These are phyloP conservation scores for Curvularia sp. DNA, from an alignment of 2,329 filamentous ascomycete species.

Conservation along the genomic window DNA sequence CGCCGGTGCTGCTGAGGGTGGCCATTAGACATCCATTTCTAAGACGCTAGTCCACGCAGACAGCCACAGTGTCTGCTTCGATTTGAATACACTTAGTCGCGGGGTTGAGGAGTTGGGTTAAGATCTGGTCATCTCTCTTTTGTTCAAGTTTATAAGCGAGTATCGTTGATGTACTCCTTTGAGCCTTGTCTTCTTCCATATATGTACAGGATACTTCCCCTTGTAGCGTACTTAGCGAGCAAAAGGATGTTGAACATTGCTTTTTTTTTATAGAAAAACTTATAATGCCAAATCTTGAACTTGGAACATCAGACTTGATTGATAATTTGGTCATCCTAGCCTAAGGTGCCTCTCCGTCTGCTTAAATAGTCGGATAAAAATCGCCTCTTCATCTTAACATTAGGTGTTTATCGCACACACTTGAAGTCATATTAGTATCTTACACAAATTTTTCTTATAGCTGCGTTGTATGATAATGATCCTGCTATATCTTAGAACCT, in stretches of 20 bases:
- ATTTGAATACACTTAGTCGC: background rate
- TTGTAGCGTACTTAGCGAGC: constrained; percentile 25
- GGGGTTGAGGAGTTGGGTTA: constrained; percentile 6
- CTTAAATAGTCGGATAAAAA: too few species aligned
- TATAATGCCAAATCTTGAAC: too few species aligned
- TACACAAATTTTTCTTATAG: too few species aligned
- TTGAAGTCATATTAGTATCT: too few species aligned
- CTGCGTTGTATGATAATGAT: too few species aligned
- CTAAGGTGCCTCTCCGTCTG: too few species aligned
- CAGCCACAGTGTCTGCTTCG: background rate
- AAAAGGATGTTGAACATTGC: constrained; percentile 15
- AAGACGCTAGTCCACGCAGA: background rate
- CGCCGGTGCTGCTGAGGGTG: constrained; percentile 7
- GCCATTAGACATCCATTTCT: background rate
- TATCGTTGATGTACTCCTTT: constrained; percentile 14
- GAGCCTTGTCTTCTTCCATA: background rate
- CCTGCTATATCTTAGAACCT: background rate
- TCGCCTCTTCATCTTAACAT: too few species aligned
- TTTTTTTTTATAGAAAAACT: too few species aligned
- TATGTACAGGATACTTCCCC: constrained; percentile 1
- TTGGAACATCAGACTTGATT: too few species aligned
- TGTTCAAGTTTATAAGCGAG: constrained; percentile 11
- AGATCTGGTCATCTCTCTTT: background rate
- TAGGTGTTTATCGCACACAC: too few species aligned
- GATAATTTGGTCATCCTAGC: too few species aligned